Percentiles rank a stretch among this genome's conserved stretches.
These are phyloP conservation scores for Beta macrorhiza DNA, from an alignment of 179 eudicot species.

Conservation along the genomic window DNA sequence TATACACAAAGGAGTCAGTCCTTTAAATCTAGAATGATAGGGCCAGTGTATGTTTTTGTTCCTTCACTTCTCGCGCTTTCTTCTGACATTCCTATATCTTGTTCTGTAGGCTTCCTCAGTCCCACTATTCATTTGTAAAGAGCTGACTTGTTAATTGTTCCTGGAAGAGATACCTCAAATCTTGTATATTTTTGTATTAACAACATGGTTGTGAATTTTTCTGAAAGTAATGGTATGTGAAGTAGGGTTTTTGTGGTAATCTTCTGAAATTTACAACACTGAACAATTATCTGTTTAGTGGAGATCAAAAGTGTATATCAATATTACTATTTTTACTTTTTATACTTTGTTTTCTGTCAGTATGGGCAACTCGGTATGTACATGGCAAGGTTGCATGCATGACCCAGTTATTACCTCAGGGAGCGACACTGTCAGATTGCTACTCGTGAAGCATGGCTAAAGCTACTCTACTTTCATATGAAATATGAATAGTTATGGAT, in stretches of 20 bases:
- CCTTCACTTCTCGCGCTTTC: slow-evolving; percentile 11
- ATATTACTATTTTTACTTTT: too few species aligned
- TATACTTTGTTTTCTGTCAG: too few species aligned
- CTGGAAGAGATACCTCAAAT: slow-evolving; percentile 9
- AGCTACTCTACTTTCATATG: neutral
- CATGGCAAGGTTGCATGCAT: neutral
- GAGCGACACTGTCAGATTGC: too few species aligned
- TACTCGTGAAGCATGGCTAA: slow-evolving; percentile 7
- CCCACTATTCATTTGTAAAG: slow-evolving; percentile 33
- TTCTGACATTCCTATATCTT: slow-evolving; percentile 15
- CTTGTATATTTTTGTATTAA: slow-evolving; percentile 36
- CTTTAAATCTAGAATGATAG: slow-evolving; percentile 10
- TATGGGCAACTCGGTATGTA: neutral
- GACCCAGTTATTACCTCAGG: too few species aligned
- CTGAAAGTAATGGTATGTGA: slow-evolving; percentile 23
- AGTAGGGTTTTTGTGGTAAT: slow-evolving; percentile 17
- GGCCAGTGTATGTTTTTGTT: slow-evolving; percentile 17
- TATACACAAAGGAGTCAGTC: slow-evolving; percentile 18
- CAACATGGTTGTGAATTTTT: slow-evolving; percentile 31
- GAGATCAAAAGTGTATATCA: too few species aligned
- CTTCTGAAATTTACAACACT: neutral
- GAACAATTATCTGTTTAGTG: too few species aligned
- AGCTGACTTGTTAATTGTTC: slow-evolving; percentile 29
- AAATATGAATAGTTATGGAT: neutral
- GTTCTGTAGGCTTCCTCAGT: slow-evolving; percentile 22